Conservation (phyloP, 345 rosid genomes). For the Dipteronia dyeriana region DNA sequence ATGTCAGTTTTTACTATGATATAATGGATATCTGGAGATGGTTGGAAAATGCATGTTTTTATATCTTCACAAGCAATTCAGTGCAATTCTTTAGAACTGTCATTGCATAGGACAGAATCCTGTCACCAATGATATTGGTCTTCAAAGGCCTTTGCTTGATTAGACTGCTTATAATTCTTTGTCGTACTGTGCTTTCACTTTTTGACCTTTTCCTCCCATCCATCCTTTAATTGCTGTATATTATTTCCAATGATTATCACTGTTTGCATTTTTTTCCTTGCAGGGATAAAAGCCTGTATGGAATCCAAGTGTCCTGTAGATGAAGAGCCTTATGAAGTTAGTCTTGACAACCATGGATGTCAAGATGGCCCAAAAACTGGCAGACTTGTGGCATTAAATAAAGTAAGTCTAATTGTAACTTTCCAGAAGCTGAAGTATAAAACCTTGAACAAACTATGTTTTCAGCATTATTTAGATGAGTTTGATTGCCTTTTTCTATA, state of each 20-base stretch:
- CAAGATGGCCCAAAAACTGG: slow-evolving; percentile 68
- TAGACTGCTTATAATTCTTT: neutral
- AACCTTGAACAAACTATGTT: neutral
- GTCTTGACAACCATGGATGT: slow-evolving; percentile 72
- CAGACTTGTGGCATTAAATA: slow-evolving; percentile 55
- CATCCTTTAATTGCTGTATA: neutral
- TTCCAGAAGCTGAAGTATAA: neutral
- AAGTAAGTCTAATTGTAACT: slow-evolving; percentile 38
- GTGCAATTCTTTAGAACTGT: neutral
- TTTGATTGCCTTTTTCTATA: neutral
- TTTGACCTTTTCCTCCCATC: neutral
- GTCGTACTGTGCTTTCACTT: neutral
- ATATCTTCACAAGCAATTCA: slow-evolving; percentile 2
- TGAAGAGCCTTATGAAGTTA: slow-evolving; percentile 77
- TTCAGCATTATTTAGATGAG: neutral
- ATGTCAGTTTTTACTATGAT: neutral
- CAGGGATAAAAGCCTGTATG: slow-evolving; percentile 88
- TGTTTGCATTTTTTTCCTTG: slow-evolving; percentile 1
- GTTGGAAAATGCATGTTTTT: neutral
- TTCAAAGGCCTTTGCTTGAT: neutral
- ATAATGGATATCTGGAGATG: neutral
- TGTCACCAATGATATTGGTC: neutral
- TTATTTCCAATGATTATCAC: neutral
- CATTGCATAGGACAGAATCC: neutral
- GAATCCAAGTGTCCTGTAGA: slow-evolving; percentile 44